Conservation (phyloP, 257 asterid genomes). For the Lithospermum erythrorhizon region DNA sequence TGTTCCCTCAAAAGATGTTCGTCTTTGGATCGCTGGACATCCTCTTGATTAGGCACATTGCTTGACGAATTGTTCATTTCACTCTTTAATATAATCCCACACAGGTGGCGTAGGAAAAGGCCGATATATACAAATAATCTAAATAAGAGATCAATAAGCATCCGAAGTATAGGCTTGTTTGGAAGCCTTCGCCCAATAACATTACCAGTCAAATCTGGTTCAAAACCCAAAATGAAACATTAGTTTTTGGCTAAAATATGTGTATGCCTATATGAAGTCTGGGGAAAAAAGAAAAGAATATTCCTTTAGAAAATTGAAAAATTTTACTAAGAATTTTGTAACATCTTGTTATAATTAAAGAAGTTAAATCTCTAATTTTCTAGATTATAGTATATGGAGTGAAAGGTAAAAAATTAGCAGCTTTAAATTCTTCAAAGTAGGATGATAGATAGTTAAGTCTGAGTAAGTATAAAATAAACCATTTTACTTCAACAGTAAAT, state of each 20-base stretch:
- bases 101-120: conserved; percentile 28
- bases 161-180: conserved; percentile 23
- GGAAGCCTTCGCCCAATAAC: conserved; percentile 24
- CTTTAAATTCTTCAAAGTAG: not conserved
- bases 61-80: conserved; percentile 17
- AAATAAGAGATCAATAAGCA: conserved; percentile 25
- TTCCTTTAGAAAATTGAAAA: not conserved
- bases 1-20: conserved; percentile 19
- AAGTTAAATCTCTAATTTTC: not conserved
- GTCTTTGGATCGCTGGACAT: conserved; percentile 25
- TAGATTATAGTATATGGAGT: not conserved
- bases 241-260: conserved; percentile 1
- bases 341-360: not conserved
- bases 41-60: conserved; percentile 18
- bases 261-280: not conserved
- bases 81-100: conserved; percentile 28
- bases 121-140: conserved; percentile 44
- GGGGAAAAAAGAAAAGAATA: not conserved
- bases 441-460: not conserved
- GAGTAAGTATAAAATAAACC: not conserved
- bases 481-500: too few relatives aligned
- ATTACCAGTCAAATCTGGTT: conserved; percentile 28
- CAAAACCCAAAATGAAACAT: conserved; percentile 8
- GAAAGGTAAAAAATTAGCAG: not conserved
- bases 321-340: not conserved